Evolutionary conservation across 345 rosid genomes (phyloP), one percentile per base, ranked within the genome.

Genomic region (Eucalyptus pauciflora): DNA sequence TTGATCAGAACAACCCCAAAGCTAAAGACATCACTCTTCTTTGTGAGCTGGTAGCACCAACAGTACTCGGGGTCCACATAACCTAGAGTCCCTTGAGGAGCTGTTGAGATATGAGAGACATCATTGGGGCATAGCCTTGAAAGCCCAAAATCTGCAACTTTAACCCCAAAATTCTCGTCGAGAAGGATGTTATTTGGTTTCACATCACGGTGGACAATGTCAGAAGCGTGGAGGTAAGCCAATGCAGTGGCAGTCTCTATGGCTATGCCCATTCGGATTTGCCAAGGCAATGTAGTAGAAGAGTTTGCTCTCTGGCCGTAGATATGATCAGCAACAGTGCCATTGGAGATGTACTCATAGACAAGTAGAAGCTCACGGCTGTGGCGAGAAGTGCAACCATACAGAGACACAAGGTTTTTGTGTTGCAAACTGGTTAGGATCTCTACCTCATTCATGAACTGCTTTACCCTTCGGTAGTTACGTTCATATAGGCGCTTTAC

Each of bases 341-440:
- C 89, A 8, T 89, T 89, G 0, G 89, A 27, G 41, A 89, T 86
- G 11, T 89, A 87, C 88, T 89, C 89, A 51, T 89, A 89, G 60
- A 89, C 93, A 25, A 92, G 93, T 62, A 92, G 92, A 67, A 91
- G 91, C 41, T 91, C 88, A 3, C 85, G 92, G 71, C 93, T 89
- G 87, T 76, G 91, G 13, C 89, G 90, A 16, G 92, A 92, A 86
- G 92, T 89, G 91, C 93, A 92, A 31, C 93, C 92, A 43, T 92
- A 92, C 48, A 92, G 93, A 50, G 88, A 58, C 83, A 91, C 93
- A 2, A 92, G 92, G 83, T 92, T 89, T 87, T 87, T 87, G 89
- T 92, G 93, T n/a, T 90, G 90, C 50, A 92, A 87, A 13, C 93
- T 86, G 11, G 91, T 88, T n/a, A 92, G 91, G 88, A 92, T 92